Percentiles rank a stretch among this genome's conserved stretches.
phyloP scores from a whole-genome alignment of 441 rosid genomes.

The Melastoma candidum region DNA sequence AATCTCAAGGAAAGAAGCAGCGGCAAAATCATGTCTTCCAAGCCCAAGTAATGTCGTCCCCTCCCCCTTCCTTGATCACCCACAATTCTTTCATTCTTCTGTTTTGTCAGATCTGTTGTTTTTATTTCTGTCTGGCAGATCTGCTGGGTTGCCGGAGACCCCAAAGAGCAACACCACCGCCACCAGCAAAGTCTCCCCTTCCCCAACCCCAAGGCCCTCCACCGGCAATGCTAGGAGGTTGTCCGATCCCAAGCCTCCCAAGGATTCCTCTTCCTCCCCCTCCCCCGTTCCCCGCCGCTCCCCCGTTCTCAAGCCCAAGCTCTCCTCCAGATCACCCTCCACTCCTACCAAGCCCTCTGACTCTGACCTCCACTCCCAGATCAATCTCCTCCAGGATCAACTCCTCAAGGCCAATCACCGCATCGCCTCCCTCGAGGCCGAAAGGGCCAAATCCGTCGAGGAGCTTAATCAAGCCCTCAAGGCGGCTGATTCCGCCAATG shows the following conservation, averaged over 20 bases:
- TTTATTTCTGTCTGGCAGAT: conserved; percentile 32
- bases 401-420: conserved; percentile 73
- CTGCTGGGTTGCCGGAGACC: conserved; percentile 44
- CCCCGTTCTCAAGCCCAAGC: conserved; percentile 3
- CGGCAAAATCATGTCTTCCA: too few species aligned
- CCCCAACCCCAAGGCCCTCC: conserved; percentile 36
- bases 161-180: conserved; percentile 29
- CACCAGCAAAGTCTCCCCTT: too few species aligned
- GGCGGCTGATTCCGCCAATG: conserved; percentile 52
- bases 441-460: conserved; percentile 51
- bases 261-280: conserved; percentile 39
- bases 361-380: conserved; percentile 53
- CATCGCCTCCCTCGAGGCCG: conserved; percentile 53
- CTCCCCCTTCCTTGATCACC: too few species aligned
- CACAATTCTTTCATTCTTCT: too few species aligned
- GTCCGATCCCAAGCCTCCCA: conserved; percentile 33
- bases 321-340: too few species aligned
- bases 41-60: too few species aligned
- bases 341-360: too few species aligned
- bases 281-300: conserved; percentile 42
- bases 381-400: conserved; percentile 59
- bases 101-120: too few species aligned
- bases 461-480: conserved; percentile 65
- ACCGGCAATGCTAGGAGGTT: conserved; percentile 38
- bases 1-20: too few species aligned